Percentiles rank a stretch among this genome's conserved stretches.
Evolutionary conservation across 2,329 filamentous ascomycete species (phyloP).

Genomic region (Aspergillus pseudonomiae): DNA sequence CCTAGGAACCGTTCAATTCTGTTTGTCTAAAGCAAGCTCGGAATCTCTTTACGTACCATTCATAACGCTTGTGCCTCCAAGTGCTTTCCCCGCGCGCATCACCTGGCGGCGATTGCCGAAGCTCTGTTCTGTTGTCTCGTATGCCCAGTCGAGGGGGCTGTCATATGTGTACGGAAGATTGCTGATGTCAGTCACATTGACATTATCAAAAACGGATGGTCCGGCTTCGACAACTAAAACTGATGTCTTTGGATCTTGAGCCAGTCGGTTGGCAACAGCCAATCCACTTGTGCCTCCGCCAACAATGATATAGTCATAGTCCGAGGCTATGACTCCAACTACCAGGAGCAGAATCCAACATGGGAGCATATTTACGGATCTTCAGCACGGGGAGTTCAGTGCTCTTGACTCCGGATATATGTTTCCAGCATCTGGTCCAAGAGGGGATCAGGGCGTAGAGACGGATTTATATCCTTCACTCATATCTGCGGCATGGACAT

Average conservation of each 20-base stretch:
- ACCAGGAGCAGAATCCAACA: neutral
- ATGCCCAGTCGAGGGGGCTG: neutral
- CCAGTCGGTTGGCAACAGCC: neutral
- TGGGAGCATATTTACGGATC: neutral
- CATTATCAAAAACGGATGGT: neutral
- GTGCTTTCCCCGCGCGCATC: slow-evolving; percentile 45
- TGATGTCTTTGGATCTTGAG: neutral
- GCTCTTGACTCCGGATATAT: neutral
- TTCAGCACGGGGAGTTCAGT: neutral
- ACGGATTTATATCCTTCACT: neutral
- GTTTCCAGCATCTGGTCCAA: neutral
- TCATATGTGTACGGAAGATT: neutral
- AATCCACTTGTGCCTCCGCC: neutral
- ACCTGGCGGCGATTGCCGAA: neutral
- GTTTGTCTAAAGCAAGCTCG: neutral
- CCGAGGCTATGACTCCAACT: neutral
- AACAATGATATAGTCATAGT: neutral
- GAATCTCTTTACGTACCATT: slow-evolving; percentile 36
- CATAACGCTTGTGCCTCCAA: slow-evolving; percentile 48
- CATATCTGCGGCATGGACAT: neutral
- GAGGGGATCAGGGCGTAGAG: neutral
- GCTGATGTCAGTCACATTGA: neutral
- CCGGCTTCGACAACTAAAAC: neutral
- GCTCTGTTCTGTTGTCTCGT: neutral
- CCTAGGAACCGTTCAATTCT: slow-evolving; percentile 21